Conservation (phyloP, 768 basidiomycete species). For the Calocera cornea region DNA sequence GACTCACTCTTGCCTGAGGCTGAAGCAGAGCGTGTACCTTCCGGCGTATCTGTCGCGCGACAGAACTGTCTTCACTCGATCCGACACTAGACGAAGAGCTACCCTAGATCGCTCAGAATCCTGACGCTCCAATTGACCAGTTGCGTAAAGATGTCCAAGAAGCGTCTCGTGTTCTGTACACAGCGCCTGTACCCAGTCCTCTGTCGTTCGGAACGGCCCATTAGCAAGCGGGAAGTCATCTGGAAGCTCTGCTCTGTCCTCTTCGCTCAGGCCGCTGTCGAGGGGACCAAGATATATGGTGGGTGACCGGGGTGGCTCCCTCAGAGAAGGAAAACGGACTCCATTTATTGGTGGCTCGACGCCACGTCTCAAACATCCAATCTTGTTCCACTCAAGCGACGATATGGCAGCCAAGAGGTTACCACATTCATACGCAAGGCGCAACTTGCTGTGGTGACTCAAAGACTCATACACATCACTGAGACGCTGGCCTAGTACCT, state of each 20-base stretch:
- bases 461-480: conserved; percentile 2
- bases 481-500: conserved; percentile 1
- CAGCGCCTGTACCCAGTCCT: background rate
- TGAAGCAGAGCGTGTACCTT: background rate
- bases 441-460: background rate
- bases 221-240: background rate
- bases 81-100: background rate
- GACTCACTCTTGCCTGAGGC: background rate
- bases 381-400: background rate
- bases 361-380: background rate
- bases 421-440: background rate
- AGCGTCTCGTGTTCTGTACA: background rate
- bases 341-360: background rate
- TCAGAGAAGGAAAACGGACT: background rate
- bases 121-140: background rate
- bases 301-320: background rate
- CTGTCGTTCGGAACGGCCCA: background rate
- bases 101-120: background rate
- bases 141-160: background rate
- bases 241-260: conserved; percentile 2
- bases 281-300: background rate
- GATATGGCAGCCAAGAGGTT: background rate
- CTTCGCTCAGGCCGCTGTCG: background rate
- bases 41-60: background rate
- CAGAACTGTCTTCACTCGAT: background rate